Base-by-base conservation (phyloP, 441 rosid genomes). In the Macaranga tanarius region DNA sequence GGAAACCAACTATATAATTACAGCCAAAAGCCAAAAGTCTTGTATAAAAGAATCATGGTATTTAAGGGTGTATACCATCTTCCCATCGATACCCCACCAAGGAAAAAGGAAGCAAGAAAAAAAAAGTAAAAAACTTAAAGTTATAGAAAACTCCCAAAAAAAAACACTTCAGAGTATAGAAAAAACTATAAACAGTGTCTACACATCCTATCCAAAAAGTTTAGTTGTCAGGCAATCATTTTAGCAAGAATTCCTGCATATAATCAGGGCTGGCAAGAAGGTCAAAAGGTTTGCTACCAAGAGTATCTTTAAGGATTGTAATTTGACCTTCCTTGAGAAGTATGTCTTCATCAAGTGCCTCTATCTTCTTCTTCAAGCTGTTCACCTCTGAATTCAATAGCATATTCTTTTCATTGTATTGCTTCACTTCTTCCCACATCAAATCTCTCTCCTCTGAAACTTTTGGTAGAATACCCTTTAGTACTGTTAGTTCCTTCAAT, bases 311-410 rank as follows among this genome's bases (percentile, higher is more conserved):
- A 28, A 93, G 82, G 75, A 96, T 93, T 54, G 96, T 90, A 75
- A 96, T 92, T 78, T 96, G 91, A 31, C 99, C 98, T 87, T 93
- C 99, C 84, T 92, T 96, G 78, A 91, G 69, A 54, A 88, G 92
- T 7, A 92, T 75, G 60, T 87, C 97, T 77, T 92, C 98, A 26
- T 96, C 98, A 50, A 93, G 84, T 60, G 73, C 75, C 58, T 93
- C 97, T 40, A 92, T 79, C 84, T 85, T 89, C 77, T 82, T 90
- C 85, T 84, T 96, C 81, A 92, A 79, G 40, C 50, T 34, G 51
- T 82, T 82, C 17, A 87, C 82, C 86, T 96, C 97, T 3, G 89
- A 86, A 79, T 84, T 88, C 84, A 96, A 31, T 3, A 92, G 77
- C 97, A 93, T 93, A 84, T 88, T 93, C 80, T 85, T 83, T 86